Evolutionary conservation across 768 basidiomycete species (phyloP).

Genomic region (Agrocybe chaxingu): DNA sequence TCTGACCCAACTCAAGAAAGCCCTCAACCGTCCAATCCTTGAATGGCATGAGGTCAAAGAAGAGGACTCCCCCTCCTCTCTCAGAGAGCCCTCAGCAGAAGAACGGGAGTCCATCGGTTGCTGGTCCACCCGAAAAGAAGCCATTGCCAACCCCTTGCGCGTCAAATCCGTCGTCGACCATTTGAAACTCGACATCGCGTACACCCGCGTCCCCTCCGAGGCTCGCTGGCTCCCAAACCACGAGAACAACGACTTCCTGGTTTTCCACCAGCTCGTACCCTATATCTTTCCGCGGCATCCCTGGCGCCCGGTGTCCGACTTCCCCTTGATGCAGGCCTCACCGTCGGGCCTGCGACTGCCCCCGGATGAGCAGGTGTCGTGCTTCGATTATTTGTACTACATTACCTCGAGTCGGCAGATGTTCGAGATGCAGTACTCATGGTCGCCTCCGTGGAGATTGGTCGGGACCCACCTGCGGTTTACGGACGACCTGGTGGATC

Average conservation of each 20-base stretch:
- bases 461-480: slow-evolving; percentile 36
- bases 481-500: slow-evolving; percentile 23
- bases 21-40: slow-evolving; percentile 36
- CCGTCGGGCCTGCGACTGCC: slow-evolving; percentile 19
- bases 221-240: slow-evolving; percentile 17
- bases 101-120: slow-evolving; percentile 26
- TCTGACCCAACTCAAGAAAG: slow-evolving; percentile 29
- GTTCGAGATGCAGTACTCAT: slow-evolving; percentile 29
- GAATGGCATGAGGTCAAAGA: slow-evolving; percentile 51
- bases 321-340: slow-evolving; percentile 24
- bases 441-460: slow-evolving; percentile 39
- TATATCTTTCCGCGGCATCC: slow-evolving; percentile 19
- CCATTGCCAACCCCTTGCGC: slow-evolving; percentile 18
- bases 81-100: slow-evolving; percentile 10
- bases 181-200: slow-evolving; percentile 31
- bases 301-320: slow-evolving; percentile 17
- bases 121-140: slow-evolving; percentile 26
- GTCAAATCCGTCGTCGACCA: slow-evolving; percentile 20
- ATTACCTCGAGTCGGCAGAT: slow-evolving; percentile 19
- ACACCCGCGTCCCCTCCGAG: slow-evolving; percentile 28
- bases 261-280: slow-evolving; percentile 24
- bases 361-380: slow-evolving; percentile 27
- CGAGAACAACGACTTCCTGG: slow-evolving; percentile 17
- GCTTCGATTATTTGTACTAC: slow-evolving; percentile 32
- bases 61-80: slow-evolving; percentile 17